Evolutionary conservation across 306 rosid species (phyloP).

Genomic region (Acmispon strigosus): DNA sequence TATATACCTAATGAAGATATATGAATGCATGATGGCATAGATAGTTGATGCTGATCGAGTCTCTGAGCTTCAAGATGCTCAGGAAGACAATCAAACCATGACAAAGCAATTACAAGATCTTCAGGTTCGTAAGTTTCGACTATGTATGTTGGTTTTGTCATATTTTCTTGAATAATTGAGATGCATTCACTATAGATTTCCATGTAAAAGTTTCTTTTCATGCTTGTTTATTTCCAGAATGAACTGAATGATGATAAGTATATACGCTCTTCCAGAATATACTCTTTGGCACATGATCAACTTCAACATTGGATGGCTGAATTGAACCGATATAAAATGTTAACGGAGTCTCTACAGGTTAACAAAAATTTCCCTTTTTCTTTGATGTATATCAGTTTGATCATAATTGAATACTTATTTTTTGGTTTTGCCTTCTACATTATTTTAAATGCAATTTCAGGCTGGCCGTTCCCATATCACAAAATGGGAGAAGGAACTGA

Average conservation of each 20-base stretch:
- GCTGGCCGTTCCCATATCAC: conserved; percentile 58
- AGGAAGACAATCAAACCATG: conserved; percentile 55
- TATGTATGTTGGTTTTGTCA: conserved; percentile 1
- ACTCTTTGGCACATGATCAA: conserved; percentile 74
- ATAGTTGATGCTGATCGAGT: conserved; percentile 69
- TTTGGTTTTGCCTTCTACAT: not conserved
- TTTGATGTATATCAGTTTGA: not conserved
- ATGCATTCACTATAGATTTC: not conserved
- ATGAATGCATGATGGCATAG: conserved; percentile 36
- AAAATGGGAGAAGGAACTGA: conserved; percentile 80
- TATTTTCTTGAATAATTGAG: conserved; percentile 15
- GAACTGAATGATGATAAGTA: conserved; percentile 82
- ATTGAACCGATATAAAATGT: conserved; percentile 51
- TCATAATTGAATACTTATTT: conserved; percentile 3
- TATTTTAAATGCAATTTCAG: conserved; percentile 38
- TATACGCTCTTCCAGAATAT: conserved; percentile 58
- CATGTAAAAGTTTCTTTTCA: not conserved
- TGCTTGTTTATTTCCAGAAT: conserved; percentile 45
- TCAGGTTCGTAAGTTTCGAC: conserved; percentile 50
- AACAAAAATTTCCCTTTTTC: conserved; percentile 14
- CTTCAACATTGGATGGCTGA: conserved; percentile 87
- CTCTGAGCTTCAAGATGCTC: conserved; percentile 77
- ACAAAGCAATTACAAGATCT: conserved; percentile 72
- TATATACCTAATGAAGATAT: conserved; percentile 4
- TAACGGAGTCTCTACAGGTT: conserved; percentile 80